phyloP scores from a whole-genome alignment of 352 stramenopile species.

The Phytophthora rubi region DNA sequence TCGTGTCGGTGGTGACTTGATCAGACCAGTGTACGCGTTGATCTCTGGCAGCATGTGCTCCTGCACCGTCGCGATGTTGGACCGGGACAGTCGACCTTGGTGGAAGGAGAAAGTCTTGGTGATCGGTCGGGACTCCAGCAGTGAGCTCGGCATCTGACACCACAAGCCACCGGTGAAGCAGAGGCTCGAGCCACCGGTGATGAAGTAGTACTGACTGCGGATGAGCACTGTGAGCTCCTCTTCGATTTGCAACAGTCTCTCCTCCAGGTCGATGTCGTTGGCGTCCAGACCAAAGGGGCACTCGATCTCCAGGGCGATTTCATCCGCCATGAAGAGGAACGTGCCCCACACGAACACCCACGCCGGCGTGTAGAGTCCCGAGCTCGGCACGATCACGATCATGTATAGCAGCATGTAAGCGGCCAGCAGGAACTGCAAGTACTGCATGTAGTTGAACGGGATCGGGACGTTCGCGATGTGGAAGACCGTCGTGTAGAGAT shows the following conservation, averaged over 20 bases:
- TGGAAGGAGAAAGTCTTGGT: constrained; percentile 59
- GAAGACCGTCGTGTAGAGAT: constrained; percentile 80
- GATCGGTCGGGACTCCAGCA: constrained; percentile 14
- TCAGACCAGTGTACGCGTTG: constrained; percentile 66
- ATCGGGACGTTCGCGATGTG: constrained; percentile 86
- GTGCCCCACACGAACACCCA: constrained; percentile 83
- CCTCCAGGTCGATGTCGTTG: constrained; percentile 85
- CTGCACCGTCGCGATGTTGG: constrained; percentile 36
- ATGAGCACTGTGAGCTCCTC: constrained; percentile 79
- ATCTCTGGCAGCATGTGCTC: constrained; percentile 70
- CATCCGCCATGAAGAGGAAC: constrained; percentile 80
- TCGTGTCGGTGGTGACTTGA: constrained; percentile 20
- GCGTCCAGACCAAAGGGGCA: constrained; percentile 75
- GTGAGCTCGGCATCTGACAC: constrained; percentile 19
- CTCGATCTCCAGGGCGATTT: constrained; percentile 82
- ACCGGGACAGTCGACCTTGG: constrained; percentile 59
- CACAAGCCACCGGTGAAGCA: constrained; percentile 27
- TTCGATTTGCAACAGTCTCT: constrained; percentile 72
- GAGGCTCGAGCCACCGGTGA: constrained; percentile 55
- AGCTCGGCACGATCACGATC: constrained; percentile 76
- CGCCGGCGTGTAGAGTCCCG: constrained; percentile 67
- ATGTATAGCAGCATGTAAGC: constrained; percentile 83
- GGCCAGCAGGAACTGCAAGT: constrained; percentile 66
- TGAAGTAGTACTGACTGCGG: constrained; percentile 80
- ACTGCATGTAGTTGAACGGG: constrained; percentile 88